Evolutionary conservation across 441 rosid genomes (phyloP).

Genomic region (Jatropha podagrica): DNA sequence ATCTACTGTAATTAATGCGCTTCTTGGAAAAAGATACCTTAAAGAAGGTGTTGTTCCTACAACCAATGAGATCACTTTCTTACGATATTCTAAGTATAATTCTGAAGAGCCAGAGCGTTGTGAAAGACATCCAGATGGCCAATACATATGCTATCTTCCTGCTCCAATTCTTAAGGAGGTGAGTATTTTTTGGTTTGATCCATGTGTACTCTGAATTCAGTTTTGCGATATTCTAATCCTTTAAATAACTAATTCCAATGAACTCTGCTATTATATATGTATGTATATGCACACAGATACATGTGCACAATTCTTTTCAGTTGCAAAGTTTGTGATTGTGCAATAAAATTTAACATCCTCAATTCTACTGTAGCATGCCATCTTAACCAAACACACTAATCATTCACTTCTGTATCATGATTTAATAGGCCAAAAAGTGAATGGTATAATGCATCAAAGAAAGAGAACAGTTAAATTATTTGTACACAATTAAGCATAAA

Average conservation of each 20-base stretch:
- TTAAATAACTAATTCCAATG: neutral
- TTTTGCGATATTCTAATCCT: slow-evolving; percentile 9
- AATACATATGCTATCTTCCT: slow-evolving; percentile 77
- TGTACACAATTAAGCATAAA: too few species aligned
- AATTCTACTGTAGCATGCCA: too few species aligned
- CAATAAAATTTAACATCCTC: too few species aligned
- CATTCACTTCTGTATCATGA: too few species aligned
- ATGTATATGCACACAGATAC: neutral
- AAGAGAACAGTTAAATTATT: too few species aligned
- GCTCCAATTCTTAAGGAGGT: slow-evolving; percentile 93
- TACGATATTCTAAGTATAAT: slow-evolving; percentile 62
- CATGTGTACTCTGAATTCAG: slow-evolving; percentile 9
- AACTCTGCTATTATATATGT: neutral
- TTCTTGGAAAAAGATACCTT: slow-evolving; percentile 89
- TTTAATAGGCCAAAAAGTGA: too few species aligned
- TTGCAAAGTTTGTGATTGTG: neutral
- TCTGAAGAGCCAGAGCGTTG: slow-evolving; percentile 68
- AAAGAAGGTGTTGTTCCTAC: slow-evolving; percentile 94
- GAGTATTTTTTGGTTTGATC: slow-evolving; percentile 35
- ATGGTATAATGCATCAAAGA: too few species aligned
- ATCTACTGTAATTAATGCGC: slow-evolving; percentile 93
- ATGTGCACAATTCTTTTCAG: neutral
- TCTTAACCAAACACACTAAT: too few species aligned
- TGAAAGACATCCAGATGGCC: slow-evolving; percentile 92
- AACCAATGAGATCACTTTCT: slow-evolving; percentile 88